Conservation (phyloP, 2,329 filamentous ascomycete species). For the Didymella keratinophila region DNA sequence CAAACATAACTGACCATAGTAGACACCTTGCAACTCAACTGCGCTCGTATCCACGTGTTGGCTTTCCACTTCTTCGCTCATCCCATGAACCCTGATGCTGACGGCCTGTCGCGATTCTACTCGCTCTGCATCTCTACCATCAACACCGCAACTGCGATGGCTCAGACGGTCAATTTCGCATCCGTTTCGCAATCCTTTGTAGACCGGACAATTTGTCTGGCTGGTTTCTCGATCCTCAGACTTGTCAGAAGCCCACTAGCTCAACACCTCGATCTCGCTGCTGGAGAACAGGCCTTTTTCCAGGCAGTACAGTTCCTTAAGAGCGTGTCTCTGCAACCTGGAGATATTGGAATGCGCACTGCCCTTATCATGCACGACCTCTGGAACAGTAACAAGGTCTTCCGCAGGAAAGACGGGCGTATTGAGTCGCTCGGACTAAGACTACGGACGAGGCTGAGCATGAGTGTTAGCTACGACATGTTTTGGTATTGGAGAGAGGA, state of each 20-base stretch:
- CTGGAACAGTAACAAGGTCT: slow-evolving; percentile 46
- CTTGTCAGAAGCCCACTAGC: slow-evolving; percentile 42
- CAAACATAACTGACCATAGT: slow-evolving; percentile 21
- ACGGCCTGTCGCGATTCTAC: slow-evolving; percentile 42
- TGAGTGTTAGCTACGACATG: slow-evolving; percentile 51
- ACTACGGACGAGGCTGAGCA: slow-evolving; percentile 45
- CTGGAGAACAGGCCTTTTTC: slow-evolving; percentile 47
- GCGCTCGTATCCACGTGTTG: slow-evolving; percentile 46
- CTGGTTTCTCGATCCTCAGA: slow-evolving; percentile 45
- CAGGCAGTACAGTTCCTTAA: slow-evolving; percentile 44
- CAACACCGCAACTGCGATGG: slow-evolving; percentile 33
- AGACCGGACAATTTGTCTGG: slow-evolving; percentile 44
- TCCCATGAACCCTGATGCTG: slow-evolving; percentile 38
- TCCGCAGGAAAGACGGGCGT: slow-evolving; percentile 43
- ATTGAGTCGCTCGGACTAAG: slow-evolving; percentile 44
- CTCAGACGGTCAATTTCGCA: slow-evolving; percentile 36
- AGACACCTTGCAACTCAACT: slow-evolving; percentile 47
- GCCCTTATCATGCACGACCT: slow-evolving; percentile 47
- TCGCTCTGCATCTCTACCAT: slow-evolving; percentile 45
- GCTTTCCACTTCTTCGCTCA: slow-evolving; percentile 50
- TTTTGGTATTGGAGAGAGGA: slow-evolving; percentile 53
- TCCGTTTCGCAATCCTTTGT: slow-evolving; percentile 45
- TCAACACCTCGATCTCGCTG: slow-evolving; percentile 42
- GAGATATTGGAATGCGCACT: slow-evolving; percentile 42
- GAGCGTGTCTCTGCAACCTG: slow-evolving; percentile 44